Evolutionary conservation across 202 grass and related monocot species (phyloP).

Genomic region (Musa balbisiana): DNA sequence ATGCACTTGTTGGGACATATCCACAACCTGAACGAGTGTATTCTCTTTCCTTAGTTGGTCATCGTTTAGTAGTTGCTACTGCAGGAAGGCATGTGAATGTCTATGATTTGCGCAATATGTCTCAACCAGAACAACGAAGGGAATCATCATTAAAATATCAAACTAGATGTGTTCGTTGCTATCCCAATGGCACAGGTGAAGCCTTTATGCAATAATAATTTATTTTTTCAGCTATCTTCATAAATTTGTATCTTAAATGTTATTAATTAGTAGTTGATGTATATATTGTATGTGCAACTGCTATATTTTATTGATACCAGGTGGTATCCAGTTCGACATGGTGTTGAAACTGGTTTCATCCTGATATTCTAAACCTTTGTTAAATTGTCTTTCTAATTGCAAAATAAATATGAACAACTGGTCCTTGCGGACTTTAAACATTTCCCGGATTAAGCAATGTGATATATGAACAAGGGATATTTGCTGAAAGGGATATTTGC

Average conservation of each 20-base stretch:
- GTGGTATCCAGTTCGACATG: too few relatives aligned
- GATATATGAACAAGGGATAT: too few relatives aligned
- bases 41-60: slow-evolving; percentile 74
- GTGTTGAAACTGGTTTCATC: too few relatives aligned
- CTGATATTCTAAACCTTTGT: too few relatives aligned
- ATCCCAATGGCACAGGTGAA: slow-evolving; percentile 88
- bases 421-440: too few relatives aligned
- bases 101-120: slow-evolving; percentile 97
- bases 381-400: too few relatives aligned
- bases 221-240: not conserved
- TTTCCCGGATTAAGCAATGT: too few relatives aligned
- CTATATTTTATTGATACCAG: not conserved
- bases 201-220: not conserved
- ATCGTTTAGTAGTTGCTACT: slow-evolving; percentile 83
- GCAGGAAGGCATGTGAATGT: slow-evolving; percentile 96
- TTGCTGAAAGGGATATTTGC: too few relatives aligned
- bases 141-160: slow-evolving; percentile 97
- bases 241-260: not conserved
- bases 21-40: slow-evolving; percentile 79
- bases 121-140: slow-evolving; percentile 82
- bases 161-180: slow-evolving; percentile 95
- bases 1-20: slow-evolving; percentile 75
- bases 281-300: not conserved
- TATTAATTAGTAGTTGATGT: not conserved
- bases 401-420: too few relatives aligned